Percentiles rank a stretch among this genome's conserved stretches.
phyloP scores from a whole-genome alignment of 2,329 filamentous ascomycete species.

The Orbilia oligospora region DNA sequence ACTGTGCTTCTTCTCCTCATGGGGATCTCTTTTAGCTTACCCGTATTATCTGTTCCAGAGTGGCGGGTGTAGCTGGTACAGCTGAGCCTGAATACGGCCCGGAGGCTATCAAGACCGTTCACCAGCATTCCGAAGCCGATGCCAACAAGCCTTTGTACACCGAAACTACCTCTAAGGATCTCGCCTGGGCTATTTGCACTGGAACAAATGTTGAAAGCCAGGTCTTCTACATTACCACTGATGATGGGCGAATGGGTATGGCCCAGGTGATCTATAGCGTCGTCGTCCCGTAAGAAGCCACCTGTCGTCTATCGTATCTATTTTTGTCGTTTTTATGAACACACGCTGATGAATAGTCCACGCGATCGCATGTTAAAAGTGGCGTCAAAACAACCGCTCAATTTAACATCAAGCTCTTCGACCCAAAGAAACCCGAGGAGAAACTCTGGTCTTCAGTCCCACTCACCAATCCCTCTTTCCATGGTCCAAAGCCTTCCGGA shows the following conservation, averaged over 20 bases:
- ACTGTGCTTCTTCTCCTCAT: background rate
- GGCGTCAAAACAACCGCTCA: slow-evolving; percentile 91
- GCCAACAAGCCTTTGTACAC: slow-evolving; percentile 71
- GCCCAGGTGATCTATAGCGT: slow-evolving; percentile 98
- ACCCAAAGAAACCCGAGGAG: slow-evolving; percentile 74
- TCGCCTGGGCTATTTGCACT: slow-evolving; percentile 84
- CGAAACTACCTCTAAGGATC: slow-evolving; percentile 80
- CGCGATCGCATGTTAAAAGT: slow-evolving; percentile 69
- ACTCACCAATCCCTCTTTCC: slow-evolving; percentile 84
- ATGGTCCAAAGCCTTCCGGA: slow-evolving; percentile 84
- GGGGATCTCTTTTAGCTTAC: slow-evolving; percentile 11
- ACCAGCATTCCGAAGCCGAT: slow-evolving; percentile 75
- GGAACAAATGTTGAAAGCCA: slow-evolving; percentile 94
- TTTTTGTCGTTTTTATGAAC: background rate
- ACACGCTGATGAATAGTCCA: background rate
- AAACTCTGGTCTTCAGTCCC: slow-evolving; percentile 88
- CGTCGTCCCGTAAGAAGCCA: slow-evolving; percentile 72
- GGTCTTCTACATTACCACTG: slow-evolving; percentile 89
- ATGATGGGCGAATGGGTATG: slow-evolving; percentile 82
- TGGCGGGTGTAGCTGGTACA: slow-evolving; percentile 89
- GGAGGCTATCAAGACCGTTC: slow-evolving; percentile 86
- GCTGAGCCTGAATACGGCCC: slow-evolving; percentile 97
- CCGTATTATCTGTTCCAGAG: slow-evolving; percentile 67
- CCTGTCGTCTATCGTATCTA: background rate
- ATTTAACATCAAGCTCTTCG: slow-evolving; percentile 95